Percentiles rank a stretch among this genome's conserved stretches.
These are phyloP conservation scores for Hygrocybe coccinea DNA, from an alignment of 768 basidiomycete species.

Conservation along the genomic window DNA sequence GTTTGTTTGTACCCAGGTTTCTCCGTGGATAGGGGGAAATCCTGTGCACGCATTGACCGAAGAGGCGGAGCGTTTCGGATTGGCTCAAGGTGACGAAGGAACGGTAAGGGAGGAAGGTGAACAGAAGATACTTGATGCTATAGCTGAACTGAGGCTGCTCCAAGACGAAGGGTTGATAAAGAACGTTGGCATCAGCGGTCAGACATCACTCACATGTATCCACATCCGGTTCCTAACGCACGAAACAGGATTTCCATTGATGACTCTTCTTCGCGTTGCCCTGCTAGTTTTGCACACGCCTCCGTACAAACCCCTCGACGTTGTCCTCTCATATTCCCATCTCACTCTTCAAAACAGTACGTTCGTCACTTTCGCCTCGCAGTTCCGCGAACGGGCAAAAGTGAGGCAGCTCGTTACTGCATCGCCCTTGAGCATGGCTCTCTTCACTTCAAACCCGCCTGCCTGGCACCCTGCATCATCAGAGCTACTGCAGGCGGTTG, in stretches of 20 bases:
- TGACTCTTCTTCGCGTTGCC: constrained; percentile 78
- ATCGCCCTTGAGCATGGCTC: constrained; percentile 81
- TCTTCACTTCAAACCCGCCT: constrained; percentile 55
- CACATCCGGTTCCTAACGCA: background rate
- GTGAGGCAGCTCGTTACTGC: constrained; percentile 69
- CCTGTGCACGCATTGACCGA: constrained; percentile 50
- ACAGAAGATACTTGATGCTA: constrained; percentile 61
- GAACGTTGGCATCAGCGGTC: constrained; percentile 78
- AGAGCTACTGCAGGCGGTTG: constrained; percentile 41
- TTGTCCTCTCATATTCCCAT: constrained; percentile 78
- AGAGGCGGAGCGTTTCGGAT: constrained; percentile 60
- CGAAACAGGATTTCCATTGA: constrained; percentile 66
- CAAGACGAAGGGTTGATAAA: constrained; percentile 69
- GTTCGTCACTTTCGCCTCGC: constrained; percentile 49
- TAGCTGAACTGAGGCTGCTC: constrained; percentile 58
- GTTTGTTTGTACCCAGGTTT: constrained; percentile 55
- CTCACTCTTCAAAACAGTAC: constrained; percentile 69
- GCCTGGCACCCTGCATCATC: constrained; percentile 75
- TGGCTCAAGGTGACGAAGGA: constrained; percentile 52
- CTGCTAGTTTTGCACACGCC: constrained; percentile 63
- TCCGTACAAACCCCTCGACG: constrained; percentile 69
- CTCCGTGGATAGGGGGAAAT: constrained; percentile 49
- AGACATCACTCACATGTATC: constrained; percentile 7
- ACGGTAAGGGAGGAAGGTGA: constrained; percentile 66
- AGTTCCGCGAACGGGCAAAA: constrained; percentile 57